A percentile compares a stretch with the other conserved stretches of the same genome.
Conservation (phyloP, 345 rosid species). For the Microcos paniculata region DNA sequence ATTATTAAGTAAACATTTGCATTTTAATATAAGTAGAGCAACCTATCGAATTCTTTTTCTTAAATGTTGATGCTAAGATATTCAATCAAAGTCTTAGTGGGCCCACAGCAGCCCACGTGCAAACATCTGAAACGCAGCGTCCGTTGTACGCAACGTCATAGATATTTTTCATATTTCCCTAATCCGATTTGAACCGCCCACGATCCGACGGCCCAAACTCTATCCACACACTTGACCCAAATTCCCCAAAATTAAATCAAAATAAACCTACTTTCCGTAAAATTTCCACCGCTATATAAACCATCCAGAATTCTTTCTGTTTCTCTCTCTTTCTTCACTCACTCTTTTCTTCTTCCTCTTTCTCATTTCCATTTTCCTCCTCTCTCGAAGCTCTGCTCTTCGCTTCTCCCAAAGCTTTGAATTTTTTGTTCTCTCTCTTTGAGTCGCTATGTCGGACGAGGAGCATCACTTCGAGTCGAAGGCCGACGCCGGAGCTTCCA, state of each 20-base stretch:
- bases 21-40: no score
- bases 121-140: not conserved
- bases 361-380: not conserved
- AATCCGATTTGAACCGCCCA: not conserved
- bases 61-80: no score
- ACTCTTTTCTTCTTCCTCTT: not conserved
- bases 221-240: not conserved
- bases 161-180: not conserved
- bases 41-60: no score
- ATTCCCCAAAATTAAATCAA: not conserved
- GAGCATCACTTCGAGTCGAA: constrained; percentile 70
- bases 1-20: no score
- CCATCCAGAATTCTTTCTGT: not conserved
- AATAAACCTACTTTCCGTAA: not conserved
- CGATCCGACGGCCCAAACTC: not conserved
- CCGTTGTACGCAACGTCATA: not conserved
- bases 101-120: not conserved
- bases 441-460: constrained; percentile 54
- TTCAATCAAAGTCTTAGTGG: not conserved
- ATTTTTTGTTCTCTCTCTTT: not conserved
- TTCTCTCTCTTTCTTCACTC: not conserved
- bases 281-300: not conserved
- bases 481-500: constrained; percentile 74
- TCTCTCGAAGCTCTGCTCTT: no score
- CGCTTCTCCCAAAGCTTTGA: no score